These are phyloP conservation scores for Lactarius vividus DNA, from an alignment of 768 basidiomycete species.

Conservation along the genomic window DNA sequence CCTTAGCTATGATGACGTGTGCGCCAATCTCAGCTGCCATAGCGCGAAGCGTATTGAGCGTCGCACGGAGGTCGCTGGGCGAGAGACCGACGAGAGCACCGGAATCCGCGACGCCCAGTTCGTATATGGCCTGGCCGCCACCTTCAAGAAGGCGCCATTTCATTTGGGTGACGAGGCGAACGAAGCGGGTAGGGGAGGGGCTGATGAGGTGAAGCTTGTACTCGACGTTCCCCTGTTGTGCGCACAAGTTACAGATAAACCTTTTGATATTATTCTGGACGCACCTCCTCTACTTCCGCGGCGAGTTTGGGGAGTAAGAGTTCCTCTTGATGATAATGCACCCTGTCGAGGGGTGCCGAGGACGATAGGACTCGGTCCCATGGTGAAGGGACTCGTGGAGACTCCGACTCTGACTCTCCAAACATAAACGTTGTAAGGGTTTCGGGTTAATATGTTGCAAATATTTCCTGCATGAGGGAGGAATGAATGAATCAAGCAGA, in stretches of 20 bases:
- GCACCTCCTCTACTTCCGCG: conserved; percentile 69
- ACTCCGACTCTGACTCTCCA: conserved; percentile 79
- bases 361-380: conserved; percentile 72
- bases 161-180: conserved; percentile 87
- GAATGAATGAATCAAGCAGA: conserved; percentile 30
- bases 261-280: conserved; percentile 10
- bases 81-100: conserved; percentile 82
- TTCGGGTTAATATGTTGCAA: not conserved
- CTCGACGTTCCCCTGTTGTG: conserved; percentile 81
- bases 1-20: conserved; percentile 86
- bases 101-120: conserved; percentile 72
- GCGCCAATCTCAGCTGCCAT: conserved; percentile 96
- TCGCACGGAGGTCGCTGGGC: conserved; percentile 69
- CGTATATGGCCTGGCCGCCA: conserved; percentile 54
- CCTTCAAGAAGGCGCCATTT: conserved; percentile 81
- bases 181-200: conserved; percentile 72
- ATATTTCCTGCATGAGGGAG: conserved; percentile 16
- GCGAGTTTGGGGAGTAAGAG: conserved; percentile 58
- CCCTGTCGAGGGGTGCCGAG: conserved; percentile 36
- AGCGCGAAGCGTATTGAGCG: conserved; percentile 81
- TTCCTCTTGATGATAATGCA: conserved; percentile 32
- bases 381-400: conserved; percentile 73
- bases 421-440: conserved; percentile 52
- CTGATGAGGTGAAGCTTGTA: conserved; percentile 90
- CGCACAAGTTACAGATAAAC: not conserved